phyloP scores from a whole-genome alignment of 768 basidiomycete genomes.

The Suillus ampliporus region DNA sequence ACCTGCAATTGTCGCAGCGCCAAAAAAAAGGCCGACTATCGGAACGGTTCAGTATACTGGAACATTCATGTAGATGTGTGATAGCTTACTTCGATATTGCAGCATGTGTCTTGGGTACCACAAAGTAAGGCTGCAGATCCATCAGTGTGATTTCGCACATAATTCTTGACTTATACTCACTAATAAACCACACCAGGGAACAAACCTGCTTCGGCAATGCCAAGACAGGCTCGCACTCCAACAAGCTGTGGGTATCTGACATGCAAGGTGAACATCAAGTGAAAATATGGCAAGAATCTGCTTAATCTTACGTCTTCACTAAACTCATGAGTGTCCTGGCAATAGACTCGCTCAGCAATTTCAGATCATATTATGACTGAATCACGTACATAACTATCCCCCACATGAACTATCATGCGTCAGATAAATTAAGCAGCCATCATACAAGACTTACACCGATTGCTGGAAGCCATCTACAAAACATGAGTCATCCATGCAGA shows the following conservation, averaged over 20 bases:
- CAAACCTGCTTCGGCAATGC: slow-evolving; percentile 70
- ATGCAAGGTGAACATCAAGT: background rate
- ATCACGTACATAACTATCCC: slow-evolving; percentile 61
- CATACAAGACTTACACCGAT: slow-evolving; percentile 53
- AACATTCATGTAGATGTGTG: no score
- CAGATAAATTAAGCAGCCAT: slow-evolving; percentile 6
- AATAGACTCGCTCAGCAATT: background rate
- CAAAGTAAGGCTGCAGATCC: slow-evolving; percentile 52
- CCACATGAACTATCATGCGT: slow-evolving; percentile 50
- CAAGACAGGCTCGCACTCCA: slow-evolving; percentile 61
- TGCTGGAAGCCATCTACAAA: slow-evolving; percentile 64
- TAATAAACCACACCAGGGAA: slow-evolving; percentile 81
- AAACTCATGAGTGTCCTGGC: slow-evolving; percentile 67
- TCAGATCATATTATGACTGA: background rate
- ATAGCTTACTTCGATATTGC: slow-evolving; percentile 48
- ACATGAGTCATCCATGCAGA: background rate
- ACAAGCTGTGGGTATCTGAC: slow-evolving; percentile 66
- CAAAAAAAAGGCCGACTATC: slow-evolving; percentile 62
- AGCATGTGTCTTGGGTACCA: slow-evolving; percentile 73
- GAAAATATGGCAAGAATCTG: background rate
- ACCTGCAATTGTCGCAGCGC: slow-evolving; percentile 67
- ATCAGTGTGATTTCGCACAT: background rate
- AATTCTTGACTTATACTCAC: slow-evolving; percentile 39
- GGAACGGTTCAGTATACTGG: slow-evolving; percentile 2
- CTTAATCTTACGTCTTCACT: slow-evolving; percentile 62